Conservation (phyloP, 148 eudicot genomes). For the Simmondsia chinensis region DNA sequence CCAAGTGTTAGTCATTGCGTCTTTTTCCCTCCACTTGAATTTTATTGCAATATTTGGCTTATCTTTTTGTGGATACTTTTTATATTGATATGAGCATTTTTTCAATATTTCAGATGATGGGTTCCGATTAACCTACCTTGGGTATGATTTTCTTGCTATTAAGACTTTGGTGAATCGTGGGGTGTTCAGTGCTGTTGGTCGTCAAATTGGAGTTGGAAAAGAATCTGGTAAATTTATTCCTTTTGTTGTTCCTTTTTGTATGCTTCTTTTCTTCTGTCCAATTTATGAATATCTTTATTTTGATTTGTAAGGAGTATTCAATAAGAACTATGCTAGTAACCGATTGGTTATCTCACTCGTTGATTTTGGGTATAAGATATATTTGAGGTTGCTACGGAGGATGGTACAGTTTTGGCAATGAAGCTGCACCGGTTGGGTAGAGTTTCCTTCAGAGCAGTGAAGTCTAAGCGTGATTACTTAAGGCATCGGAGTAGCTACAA, state of each 20-base stretch:
- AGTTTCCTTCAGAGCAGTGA: conserved; percentile 90
- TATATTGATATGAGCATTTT: not conserved
- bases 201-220: conserved; percentile 96
- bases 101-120: conserved; percentile 99
- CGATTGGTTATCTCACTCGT: no score
- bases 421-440: conserved; percentile 95
- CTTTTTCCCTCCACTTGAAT: not conserved
- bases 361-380: conserved; percentile 59
- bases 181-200: conserved; percentile 72
- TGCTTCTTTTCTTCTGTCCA: not conserved
- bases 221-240: conserved; percentile 58
- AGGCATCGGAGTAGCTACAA: conserved; percentile 75
- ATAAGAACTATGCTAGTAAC: no score
- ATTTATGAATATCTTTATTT: not conserved
- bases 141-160: conserved; percentile 97
- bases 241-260: not conserved
- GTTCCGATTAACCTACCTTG: conserved; percentile 87
- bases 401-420: conserved; percentile 85
- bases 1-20: conserved; percentile 51
- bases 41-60: not conserved
- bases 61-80: not conserved
- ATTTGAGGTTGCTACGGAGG: conserved; percentile 88
- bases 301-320: no score
- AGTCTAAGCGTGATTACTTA: conserved; percentile 94
- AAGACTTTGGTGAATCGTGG: conserved; percentile 87